Base-by-base conservation (phyloP, 2,329 filamentous ascomycete genomes). In the Volutella citrinella region DNA sequence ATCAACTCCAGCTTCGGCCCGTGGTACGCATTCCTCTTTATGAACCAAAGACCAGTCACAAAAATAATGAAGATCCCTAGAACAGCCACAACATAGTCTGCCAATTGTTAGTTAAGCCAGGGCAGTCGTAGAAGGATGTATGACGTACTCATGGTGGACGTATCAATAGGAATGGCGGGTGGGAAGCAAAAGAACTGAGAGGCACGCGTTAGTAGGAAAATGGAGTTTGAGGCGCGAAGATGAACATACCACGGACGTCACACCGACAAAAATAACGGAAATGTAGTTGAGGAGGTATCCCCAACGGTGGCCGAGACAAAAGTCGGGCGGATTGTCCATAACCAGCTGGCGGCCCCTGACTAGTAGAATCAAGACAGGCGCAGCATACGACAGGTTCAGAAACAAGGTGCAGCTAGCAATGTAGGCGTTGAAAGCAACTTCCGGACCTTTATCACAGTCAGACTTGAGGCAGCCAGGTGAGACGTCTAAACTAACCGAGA, bases 401-500 rank as follows among this genome's bases (percentile, higher is more conserved):
- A 70, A 62, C 10, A 70, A 61, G 11, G 67, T 70, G 43, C 61
- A 66, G 15, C 60, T 65, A 5, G 67, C 62, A 1, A 68, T 59
- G 38, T 70, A 68, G 7, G 68, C 67, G 32, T 62, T 65, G 30
- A 72, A 72, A 1, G 69, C 68, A 10, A 69, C 68, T 11, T 59
- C 59, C 2, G 65, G 68, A 1, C 66, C 45, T 48, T 47, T 15
- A 42, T 23, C 7, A 23, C 5, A 20, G n/a, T n/a, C 7, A 3
- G 16, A 6, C 11, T 5, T 11, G 4, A 11, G 1, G 12, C 5
- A 10, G 3, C 3, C 1, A 9, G 19, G 2, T 10, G 12, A 3
- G 8, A 4, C 1, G 11, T 13, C 7, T 3, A 12, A 20, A 2
- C 3, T 30, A 19, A 45, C 45, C 68, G 2, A 50, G 34, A 35